Base-by-base conservation (phyloP, 108 stramenopile species). In the Pseudonitzschia multiseries region DNA sequence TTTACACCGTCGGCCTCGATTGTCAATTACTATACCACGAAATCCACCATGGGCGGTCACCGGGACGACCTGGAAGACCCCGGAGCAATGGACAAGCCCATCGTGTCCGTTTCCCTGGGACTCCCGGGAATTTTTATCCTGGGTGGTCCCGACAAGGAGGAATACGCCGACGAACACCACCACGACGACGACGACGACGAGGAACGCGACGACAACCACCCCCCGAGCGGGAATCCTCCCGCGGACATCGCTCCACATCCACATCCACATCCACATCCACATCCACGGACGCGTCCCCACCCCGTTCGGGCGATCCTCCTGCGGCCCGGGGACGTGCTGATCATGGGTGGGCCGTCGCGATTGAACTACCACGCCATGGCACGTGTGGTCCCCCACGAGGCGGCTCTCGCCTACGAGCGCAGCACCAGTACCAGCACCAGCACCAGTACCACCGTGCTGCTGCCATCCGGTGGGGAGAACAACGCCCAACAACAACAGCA, bases 281-380 rank as follows among this genome's bases (percentile, higher is more conserved):
- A n/a, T n/a, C n/a, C n/a, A n/a, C n/a, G n/a, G n/a, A n/a, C n/a
- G n/a, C 4, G 36, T 0, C 61, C 61, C 8, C 61, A 62, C 36
- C 84, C 86, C 9, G 80, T 81, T 1, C 21, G 81, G 36, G 81
- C 89, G 0, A 84, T 90, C 8, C 65, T 90, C 60, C 75, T 90
- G 13, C 85, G 89, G 51, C 68, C 76, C 2, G 89, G 89, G 0
- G 89, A 90, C 56, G 85, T 87, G n/a, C 76, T 90, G 76, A 67
- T 82, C 22, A 61, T 90, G 65, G 86, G 78, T 18, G 86, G 89
- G 4, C 75, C 82, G 4, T 72, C 77, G 22, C 80, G 89, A 27
- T 52, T 86, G 22, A 52, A 71, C n/a, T 87, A 84, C 75, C 89
- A 90, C 77, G 84, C 83, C 28, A 84, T 90, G 83, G 84, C 86